Evolutionary conservation across 495 filamentous ascomycete species (phyloP), one percentile per base, ranked within the genome.

Genomic region (Talaromyces wortmannii): DNA sequence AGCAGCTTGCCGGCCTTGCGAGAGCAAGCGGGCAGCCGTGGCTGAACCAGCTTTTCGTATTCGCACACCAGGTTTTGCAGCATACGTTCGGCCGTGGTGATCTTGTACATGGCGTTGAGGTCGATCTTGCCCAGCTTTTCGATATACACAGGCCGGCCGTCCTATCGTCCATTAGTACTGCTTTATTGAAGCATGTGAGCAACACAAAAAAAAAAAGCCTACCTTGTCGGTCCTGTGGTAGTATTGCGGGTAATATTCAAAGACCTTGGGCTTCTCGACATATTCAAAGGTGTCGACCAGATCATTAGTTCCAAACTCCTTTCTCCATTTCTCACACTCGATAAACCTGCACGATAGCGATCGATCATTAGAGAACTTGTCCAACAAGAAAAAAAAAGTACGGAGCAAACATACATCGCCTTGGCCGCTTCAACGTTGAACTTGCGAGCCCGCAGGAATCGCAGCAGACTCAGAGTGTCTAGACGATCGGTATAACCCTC

Each of bases 221-320:
- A 94, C 92, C 80, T 95, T 96, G 74, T 98, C 94, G 6, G 90
- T 98, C 77, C 95, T 96, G 81, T 98, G 94, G 71, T 98, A 98
- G 78, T 94, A 98, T 77, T 98, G 94, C 4, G 92, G 91, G 70
- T 98, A 98, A 78, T 87, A 97, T 68, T 92, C 74, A 76, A 91
- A 94, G 46, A 98, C 81, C 64, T 91, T 63, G 48, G 80, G 72
- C 80, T 96, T 96, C 81, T 97, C 95, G 29, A 74, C 78, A 70
- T 96, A 96, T 42, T 92, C 84, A 77, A 95, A 98, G 51, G 75
- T 86, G 46, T 78, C 78, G 52, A 89, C 80, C 15, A 92, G 81
- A 43, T 95, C 79, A 70, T 97, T 91, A n/a, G 95, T 90, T 50
- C 85, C 83, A 64, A 85, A 92, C 43, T 91, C 83, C 71, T 87